These are phyloP conservation scores for Lentithecium fluviatile DNA, from an alignment of 495 filamentous ascomycete species.

Conservation along the genomic window DNA sequence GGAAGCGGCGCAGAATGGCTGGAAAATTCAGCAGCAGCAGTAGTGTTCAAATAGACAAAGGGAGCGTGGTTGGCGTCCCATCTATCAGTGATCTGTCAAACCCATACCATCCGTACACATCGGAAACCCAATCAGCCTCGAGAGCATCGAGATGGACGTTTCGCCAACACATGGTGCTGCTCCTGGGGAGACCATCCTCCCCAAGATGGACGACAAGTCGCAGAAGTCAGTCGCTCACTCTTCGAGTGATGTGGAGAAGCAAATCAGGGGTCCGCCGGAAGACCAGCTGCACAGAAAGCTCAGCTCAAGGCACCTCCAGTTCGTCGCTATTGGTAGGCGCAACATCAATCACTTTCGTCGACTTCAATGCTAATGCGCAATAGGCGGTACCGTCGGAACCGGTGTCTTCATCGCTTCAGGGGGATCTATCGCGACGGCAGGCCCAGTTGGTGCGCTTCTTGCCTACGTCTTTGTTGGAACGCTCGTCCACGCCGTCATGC, in stretches of 20 bases:
- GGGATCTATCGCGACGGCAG: slow-evolving; percentile 27
- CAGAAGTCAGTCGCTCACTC: slow-evolving; percentile 24
- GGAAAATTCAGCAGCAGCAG: background rate
- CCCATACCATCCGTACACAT: background rate
- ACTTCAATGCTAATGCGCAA: background rate
- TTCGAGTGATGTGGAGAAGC: slow-evolving; percentile 30
- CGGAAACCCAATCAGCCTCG: background rate
- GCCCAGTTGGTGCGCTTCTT: slow-evolving; percentile 33
- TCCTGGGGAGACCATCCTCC: background rate
- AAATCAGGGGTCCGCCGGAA: background rate
- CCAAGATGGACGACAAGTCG: background rate
- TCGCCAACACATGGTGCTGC: background rate
- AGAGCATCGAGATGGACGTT: background rate
- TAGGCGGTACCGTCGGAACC: slow-evolving; percentile 42
- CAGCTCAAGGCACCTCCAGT: slow-evolving; percentile 65
- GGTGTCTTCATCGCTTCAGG: slow-evolving; percentile 44
- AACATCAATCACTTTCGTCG: background rate
- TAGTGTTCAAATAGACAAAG: background rate
- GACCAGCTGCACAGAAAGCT: slow-evolving; percentile 45
- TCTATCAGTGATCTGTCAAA: background rate
- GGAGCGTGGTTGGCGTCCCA: background rate
- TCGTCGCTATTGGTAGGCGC: slow-evolving; percentile 67
- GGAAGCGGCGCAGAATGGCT: background rate
- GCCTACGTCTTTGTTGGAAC: slow-evolving; percentile 35
- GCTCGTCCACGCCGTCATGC: slow-evolving; percentile 34